Evolutionary conservation across 1,139 yeast genomes (phyloP).

Genomic region (Taiozyma sp.): DNA sequence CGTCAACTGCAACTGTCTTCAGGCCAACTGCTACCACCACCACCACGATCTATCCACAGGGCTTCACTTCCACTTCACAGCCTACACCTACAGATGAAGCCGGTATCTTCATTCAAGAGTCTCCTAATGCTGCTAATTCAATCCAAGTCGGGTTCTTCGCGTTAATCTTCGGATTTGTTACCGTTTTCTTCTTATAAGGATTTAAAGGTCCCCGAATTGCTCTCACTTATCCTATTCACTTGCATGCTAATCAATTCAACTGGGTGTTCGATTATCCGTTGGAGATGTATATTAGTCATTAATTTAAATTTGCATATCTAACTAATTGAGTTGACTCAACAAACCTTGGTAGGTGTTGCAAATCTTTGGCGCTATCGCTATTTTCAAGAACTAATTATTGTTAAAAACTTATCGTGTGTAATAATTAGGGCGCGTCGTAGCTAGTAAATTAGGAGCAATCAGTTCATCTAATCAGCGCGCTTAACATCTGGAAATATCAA

Average conservation of each 20-base stretch:
- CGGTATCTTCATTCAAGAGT: background rate
- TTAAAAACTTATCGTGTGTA: too few species aligned
- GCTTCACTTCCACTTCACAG: constrained; percentile 13
- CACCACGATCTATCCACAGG: constrained; percentile 10
- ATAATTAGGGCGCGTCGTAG: too few species aligned
- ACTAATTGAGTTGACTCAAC: too few species aligned
- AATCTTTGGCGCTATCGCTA: background rate
- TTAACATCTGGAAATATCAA: background rate
- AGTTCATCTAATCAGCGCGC: background rate
- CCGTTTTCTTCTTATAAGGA: background rate
- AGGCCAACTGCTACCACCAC: constrained; percentile 17
- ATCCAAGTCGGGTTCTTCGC: background rate
- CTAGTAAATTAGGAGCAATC: too few species aligned
- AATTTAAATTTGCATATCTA: too few species aligned
- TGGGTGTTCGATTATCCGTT: background rate
- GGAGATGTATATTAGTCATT: background rate
- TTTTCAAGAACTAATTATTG: background rate
- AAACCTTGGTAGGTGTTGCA: background rate
- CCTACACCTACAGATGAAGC: constrained; percentile 15
- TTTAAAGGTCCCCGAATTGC: too few species aligned
- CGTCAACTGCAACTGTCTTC: constrained; percentile 7
- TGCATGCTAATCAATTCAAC: background rate
- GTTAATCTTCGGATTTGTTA: background rate
- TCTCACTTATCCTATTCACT: background rate
- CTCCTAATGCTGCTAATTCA: background rate